Base-by-base conservation (phyloP, 1,284 basidiomycete species). In the Pseudozyma sp. region DNA sequence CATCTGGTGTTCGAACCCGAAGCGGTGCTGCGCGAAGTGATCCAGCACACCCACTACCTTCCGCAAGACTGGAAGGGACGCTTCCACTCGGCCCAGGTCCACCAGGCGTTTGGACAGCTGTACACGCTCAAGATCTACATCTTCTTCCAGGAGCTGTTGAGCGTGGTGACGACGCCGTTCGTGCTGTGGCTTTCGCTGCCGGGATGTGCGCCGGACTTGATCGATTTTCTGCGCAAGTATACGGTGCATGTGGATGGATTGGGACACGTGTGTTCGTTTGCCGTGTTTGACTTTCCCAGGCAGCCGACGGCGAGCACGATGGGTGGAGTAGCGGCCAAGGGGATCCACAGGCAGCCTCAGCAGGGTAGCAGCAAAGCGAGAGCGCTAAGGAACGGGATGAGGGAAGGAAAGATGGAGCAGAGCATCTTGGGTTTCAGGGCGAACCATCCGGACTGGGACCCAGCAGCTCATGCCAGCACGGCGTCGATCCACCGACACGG, bases 231-330 rank as follows among this genome's bases (percentile, higher is more conserved):
- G 54, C 57, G 81, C n/a, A 72, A 77, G 86, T 98, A 97, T 82
- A 93, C 94, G 0, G 91, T 99, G 0, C 95, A 98, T 84, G 92
- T 99, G 34, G 95, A 97, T 77, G 94, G 94, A 1, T 88, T 97
- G 3, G 96, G 97, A 10, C 96, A 97, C 81, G 93, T 99, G 9
- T 99, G 97, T 84, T 94, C 92, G 66, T 99, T 98, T 86, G 97
- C 96, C 0, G 95, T 97, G 59, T 99, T 99, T 83, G 94, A 98
- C 84, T 97, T 98, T 85, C 90, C 94, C 84, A 87, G 94, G n/a
- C 70, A 73, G 51, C 57, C 70, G 30, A 67, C 53, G 35, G 70
- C 70, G 33, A 73, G 67, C 92, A 96, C 75, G 92, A 63, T 57
- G 62, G 65, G 60, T 6, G 65, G 70, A 5, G 59, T 44, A 17